Evolutionary conservation across 2,329 filamentous ascomycete species (phyloP).

Genomic region (Thielaviopsis populi): DNA sequence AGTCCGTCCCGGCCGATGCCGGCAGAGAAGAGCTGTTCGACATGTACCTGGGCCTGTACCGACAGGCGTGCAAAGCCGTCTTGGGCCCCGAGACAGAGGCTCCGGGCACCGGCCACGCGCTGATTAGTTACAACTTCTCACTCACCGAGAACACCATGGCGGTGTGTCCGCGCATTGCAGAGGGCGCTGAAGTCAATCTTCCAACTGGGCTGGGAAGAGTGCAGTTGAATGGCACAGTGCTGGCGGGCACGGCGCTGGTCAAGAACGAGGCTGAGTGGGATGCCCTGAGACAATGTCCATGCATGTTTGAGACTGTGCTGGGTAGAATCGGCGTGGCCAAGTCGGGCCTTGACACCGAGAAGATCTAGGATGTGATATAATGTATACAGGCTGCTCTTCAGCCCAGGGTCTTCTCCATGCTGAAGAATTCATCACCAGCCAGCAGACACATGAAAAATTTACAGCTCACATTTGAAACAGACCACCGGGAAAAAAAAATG

Average conservation of each 20-base stretch:
- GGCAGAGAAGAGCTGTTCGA: conserved; percentile 26
- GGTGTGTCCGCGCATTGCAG: conserved; percentile 38
- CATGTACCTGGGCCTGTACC: conserved; percentile 35
- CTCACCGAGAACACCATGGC: conserved; percentile 40
- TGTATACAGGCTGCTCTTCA: too few species aligned
- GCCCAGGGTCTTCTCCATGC: too few species aligned
- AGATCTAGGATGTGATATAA: background rate
- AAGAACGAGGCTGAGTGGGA: conserved; percentile 45
- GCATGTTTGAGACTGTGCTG: conserved; percentile 17
- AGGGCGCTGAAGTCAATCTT: conserved; percentile 30
- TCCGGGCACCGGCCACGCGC: conserved; percentile 28
- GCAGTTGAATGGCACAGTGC: conserved; percentile 45
- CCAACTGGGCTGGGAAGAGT: conserved; percentile 27
- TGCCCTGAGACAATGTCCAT: conserved; percentile 29
- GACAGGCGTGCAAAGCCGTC: conserved; percentile 29
- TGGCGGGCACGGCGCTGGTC: conserved; percentile 48
- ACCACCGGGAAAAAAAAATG: too few species aligned
- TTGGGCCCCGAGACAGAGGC: conserved; percentile 17
- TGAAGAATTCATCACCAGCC: too few species aligned
- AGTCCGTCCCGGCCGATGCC: conserved; percentile 25
- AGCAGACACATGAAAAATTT: too few species aligned
- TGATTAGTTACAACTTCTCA: conserved; percentile 50
- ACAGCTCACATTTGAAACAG: too few species aligned
- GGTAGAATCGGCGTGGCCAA: conserved; percentile 22
- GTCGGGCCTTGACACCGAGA: background rate